Conservation (phyloP, 192 early-diverging fungal genomes). For the Pilobolus umbonatus region DNA sequence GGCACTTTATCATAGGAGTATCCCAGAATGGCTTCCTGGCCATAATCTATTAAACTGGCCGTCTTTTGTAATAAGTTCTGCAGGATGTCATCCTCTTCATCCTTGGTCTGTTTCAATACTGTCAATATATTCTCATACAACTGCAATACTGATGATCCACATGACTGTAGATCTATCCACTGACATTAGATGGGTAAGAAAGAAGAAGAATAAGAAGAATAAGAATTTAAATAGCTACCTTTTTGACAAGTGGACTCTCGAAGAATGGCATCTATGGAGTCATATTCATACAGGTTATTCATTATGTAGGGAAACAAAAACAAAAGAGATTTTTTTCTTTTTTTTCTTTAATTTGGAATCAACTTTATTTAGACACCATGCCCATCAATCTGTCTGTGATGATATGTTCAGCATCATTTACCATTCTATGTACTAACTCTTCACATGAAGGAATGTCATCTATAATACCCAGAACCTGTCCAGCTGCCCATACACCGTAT, state of each 20-base stretch:
- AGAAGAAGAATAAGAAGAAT: no score
- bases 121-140: constrained; percentile 2
- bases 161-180: constrained; percentile 3
- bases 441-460: constrained; percentile 75
- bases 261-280: no score
- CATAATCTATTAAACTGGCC: constrained; percentile 2
- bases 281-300: no score
- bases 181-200: no score
- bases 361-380: constrained; percentile 13
- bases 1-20: constrained; percentile 50
- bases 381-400: constrained; percentile 21
- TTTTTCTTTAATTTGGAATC: no score
- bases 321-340: no score
- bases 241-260: no score
- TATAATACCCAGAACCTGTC: constrained; percentile 69
- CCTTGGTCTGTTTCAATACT: not conserved
- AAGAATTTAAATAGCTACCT: no score
- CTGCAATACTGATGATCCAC: not conserved
- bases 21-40: constrained; percentile 32
- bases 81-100: not conserved
- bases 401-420: constrained; percentile 45
- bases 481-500: constrained; percentile 56
- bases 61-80: not conserved
- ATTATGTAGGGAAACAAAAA: no score
- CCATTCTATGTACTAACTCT: constrained; percentile 52